Percentiles rank a stretch among this genome's conserved stretches.
Conservation (phyloP, 805 yeast genomes). For the Citeromyces matritensis region DNA sequence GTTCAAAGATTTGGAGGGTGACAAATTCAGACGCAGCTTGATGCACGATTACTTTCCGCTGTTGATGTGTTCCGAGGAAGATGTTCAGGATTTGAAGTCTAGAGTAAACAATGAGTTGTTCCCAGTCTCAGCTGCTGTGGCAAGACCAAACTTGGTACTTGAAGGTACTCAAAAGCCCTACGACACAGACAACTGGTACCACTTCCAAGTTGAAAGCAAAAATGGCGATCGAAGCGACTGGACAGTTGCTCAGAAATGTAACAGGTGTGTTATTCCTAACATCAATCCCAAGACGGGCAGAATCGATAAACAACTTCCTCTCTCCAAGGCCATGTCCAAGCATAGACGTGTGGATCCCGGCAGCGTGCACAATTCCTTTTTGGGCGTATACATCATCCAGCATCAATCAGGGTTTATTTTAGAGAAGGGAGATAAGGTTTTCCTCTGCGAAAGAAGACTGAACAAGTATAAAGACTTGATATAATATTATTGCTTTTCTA, state of each 20-base stretch:
- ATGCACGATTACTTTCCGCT: constrained; percentile 17
- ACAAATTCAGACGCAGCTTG: constrained; percentile 8
- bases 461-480: constrained; percentile 7
- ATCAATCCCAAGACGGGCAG: constrained; percentile 8
- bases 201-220: constrained; percentile 9
- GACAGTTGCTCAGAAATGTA: constrained; percentile 11
- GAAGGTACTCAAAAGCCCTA: constrained; percentile 8
- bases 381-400: constrained; percentile 14
- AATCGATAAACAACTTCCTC: constrained; percentile 8
- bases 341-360: constrained; percentile 15
- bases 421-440: constrained; percentile 10
- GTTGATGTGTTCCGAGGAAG: constrained; percentile 10
- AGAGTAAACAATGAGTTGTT: constrained; percentile 7
- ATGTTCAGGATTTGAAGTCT: constrained; percentile 6
- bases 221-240: constrained; percentile 6
- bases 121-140: too few species aligned
- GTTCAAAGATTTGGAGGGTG: too few species aligned
- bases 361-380: constrained; percentile 9
- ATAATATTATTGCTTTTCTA: too few species aligned
- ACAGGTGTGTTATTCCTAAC: constrained; percentile 14
- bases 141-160: constrained; percentile 13
- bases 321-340: constrained; percentile 10
- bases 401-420: constrained; percentile 8
- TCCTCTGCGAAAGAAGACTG: constrained; percentile 7
- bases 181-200: constrained; percentile 12